A percentile compares a stretch with the other conserved stretches of the same genome.
Evolutionary conservation across 2,329 filamentous ascomycete species (phyloP).

Genomic region (Monosporascus sp.): DNA sequence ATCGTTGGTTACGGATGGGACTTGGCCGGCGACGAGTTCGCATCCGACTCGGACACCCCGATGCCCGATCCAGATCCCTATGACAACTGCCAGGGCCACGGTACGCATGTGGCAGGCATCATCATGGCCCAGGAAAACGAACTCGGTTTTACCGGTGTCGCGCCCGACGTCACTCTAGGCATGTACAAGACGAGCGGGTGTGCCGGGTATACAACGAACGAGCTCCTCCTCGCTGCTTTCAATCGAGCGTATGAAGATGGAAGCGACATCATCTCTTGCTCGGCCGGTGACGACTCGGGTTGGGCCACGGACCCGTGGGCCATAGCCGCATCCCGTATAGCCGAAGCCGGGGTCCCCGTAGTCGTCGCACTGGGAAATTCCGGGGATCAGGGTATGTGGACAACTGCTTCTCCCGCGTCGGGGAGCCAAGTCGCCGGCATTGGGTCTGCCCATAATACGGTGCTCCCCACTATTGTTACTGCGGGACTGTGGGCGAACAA

Average conservation of each 20-base stretch:
- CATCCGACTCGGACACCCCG: conserved; percentile 14
- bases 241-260: conserved; percentile 24
- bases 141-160: conserved; percentile 13
- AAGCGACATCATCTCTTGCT: conserved; percentile 27
- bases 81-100: conserved; percentile 35
- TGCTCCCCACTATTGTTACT: conserved; percentile 6
- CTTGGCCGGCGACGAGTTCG: conserved; percentile 36
- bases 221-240: conserved; percentile 25
- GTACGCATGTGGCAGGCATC: conserved; percentile 40
- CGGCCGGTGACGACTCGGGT: conserved; percentile 21
- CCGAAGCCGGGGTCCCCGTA: conserved; percentile 32
- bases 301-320: conserved; percentile 28
- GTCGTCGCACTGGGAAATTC: conserved; percentile 36
- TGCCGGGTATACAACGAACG: conserved; percentile 13
- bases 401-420: conserved; percentile 7
- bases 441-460: conserved; percentile 9
- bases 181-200: conserved; percentile 14
- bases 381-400: conserved; percentile 20
- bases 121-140: conserved; percentile 22
- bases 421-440: conserved; percentile 8
- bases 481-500: not conserved
- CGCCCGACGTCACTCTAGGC: conserved; percentile 12
- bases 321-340: conserved; percentile 33
- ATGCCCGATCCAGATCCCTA: conserved; percentile 35
- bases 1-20: conserved; percentile 43